Evolutionary conservation across 2,329 filamentous ascomycete species (phyloP).

Genomic region (Plenodomus lindquistii): DNA sequence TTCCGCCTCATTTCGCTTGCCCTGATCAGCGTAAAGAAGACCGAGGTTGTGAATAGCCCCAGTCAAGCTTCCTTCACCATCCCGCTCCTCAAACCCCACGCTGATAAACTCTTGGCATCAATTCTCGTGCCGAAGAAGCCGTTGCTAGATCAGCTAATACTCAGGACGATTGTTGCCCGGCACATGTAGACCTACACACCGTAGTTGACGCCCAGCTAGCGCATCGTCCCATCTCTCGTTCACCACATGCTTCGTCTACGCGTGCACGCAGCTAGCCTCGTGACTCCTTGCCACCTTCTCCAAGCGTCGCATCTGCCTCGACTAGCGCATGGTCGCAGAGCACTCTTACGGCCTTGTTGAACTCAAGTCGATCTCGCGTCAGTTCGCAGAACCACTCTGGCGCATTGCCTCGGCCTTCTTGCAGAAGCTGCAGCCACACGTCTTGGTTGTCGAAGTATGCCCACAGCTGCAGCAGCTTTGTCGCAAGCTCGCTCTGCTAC

Average conservation of each 20-base stretch:
- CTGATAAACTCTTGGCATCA: background rate
- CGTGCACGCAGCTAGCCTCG: conserved; percentile 39
- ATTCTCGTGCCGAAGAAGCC: conserved; percentile 18
- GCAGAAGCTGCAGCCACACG: conserved; percentile 45
- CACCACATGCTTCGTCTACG: conserved; percentile 34
- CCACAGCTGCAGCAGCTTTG: conserved; percentile 35
- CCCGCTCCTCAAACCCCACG: background rate
- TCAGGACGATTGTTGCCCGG: conserved; percentile 10
- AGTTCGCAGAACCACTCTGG: conserved; percentile 27
- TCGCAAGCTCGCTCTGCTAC: conserved; percentile 18
- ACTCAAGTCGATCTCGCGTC: conserved; percentile 27
- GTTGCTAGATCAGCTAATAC: conserved; percentile 21
- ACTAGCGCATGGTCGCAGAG: conserved; percentile 36
- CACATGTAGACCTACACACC: conserved; percentile 16
- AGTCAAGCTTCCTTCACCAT: background rate
- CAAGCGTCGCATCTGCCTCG: conserved; percentile 20
- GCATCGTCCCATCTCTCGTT: conserved; percentile 22
- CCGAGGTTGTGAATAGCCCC: conserved; percentile 10
- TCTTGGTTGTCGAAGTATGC: conserved; percentile 29
- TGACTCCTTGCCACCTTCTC: background rate
- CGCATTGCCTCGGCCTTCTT: conserved; percentile 3
- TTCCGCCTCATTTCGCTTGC: conserved; percentile 12
- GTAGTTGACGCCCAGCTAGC: conserved; percentile 14
- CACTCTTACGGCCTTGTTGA: conserved; percentile 31
- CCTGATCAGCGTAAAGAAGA: conserved; percentile 2